phyloP scores from a whole-genome alignment of 2,329 filamentous ascomycete genomes.

The Davidsoniella eucalypti region DNA sequence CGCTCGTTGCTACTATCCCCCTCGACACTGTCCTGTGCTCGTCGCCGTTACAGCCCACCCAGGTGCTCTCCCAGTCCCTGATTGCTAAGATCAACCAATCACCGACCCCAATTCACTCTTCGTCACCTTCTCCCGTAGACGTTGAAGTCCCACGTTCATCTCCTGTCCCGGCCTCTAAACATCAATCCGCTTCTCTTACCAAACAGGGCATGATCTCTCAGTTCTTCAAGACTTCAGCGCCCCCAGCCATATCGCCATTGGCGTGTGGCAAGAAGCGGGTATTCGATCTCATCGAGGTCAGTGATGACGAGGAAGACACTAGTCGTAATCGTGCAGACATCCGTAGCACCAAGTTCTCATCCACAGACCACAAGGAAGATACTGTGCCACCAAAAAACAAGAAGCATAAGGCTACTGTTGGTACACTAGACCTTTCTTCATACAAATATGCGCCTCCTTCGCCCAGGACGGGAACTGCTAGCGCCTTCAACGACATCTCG shows the following conservation, averaged over 20 bases:
- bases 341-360: slow-evolving; percentile 38
- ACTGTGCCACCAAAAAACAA: background rate
- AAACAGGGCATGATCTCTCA: slow-evolving; percentile 24
- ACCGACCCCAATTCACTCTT: slow-evolving; percentile 20
- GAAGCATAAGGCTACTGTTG: slow-evolving; percentile 5
- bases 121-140: slow-evolving; percentile 24
- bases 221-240: slow-evolving; percentile 10
- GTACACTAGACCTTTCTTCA: slow-evolving; percentile 6
- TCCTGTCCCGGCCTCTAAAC: slow-evolving; percentile 28
- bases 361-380: background rate
- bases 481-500: slow-evolving; percentile 2
- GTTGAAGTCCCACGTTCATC: slow-evolving; percentile 86
- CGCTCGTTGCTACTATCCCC: slow-evolving; percentile 17
- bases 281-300: slow-evolving; percentile 18
- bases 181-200: slow-evolving; percentile 4
- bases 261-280: slow-evolving; percentile 8
- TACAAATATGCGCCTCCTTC: slow-evolving; percentile 11
- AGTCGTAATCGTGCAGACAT: slow-evolving; percentile 44
- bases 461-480: slow-evolving; percentile 5
- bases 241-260: background rate
- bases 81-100: slow-evolving; percentile 2
- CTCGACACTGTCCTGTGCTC: slow-evolving; percentile 28
- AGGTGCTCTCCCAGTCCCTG: slow-evolving; percentile 22
- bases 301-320: slow-evolving; percentile 37
- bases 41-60: slow-evolving; percentile 28